phyloP scores from a whole-genome alignment of 1,284 basidiomycete genomes.

The Trichosporon sp. region DNA sequence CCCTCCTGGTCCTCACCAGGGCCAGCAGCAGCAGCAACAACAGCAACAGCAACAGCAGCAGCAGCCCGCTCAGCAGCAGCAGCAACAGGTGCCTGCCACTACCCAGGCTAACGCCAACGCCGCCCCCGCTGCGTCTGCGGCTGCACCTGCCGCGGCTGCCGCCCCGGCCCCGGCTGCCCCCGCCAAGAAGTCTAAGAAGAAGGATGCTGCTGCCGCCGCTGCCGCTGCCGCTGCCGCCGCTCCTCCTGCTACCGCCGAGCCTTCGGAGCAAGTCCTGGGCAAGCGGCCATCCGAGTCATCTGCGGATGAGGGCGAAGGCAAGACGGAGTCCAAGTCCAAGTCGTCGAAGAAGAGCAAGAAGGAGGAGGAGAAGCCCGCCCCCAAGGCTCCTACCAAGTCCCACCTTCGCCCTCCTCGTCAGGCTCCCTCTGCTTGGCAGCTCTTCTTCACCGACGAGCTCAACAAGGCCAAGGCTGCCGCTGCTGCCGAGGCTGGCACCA shows the following conservation, averaged over 20 bases:
- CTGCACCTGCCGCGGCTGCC: slow-evolving; percentile 5
- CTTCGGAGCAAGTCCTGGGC: slow-evolving; percentile 36
- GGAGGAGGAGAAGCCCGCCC: slow-evolving; percentile 41
- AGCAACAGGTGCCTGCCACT: background rate
- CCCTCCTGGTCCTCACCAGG: slow-evolving; percentile 33
- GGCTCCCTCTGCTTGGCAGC: slow-evolving; percentile 92
- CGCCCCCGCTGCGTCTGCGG: slow-evolving; percentile 18
- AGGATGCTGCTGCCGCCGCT: slow-evolving; percentile 25
- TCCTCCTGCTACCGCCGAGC: slow-evolving; percentile 14
- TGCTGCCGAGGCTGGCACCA: slow-evolving; percentile 65
- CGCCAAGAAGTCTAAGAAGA: slow-evolving; percentile 36
- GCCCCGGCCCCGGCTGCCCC: slow-evolving; percentile 25
- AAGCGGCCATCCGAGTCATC: slow-evolving; percentile 41
- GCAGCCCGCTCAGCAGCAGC: slow-evolving; percentile 23
- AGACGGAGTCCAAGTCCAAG: slow-evolving; percentile 47
- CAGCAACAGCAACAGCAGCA: slow-evolving; percentile 26
- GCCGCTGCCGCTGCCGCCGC: slow-evolving; percentile 25
- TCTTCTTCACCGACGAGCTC: slow-evolving; percentile 96
- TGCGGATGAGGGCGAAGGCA: slow-evolving; percentile 30
- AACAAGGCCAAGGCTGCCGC: slow-evolving; percentile 74
- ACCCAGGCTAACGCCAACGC: slow-evolving; percentile 17
- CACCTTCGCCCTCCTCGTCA: slow-evolving; percentile 83
- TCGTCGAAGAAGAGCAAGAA: slow-evolving; percentile 44
- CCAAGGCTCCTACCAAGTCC: slow-evolving; percentile 57
- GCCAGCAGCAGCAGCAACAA: slow-evolving; percentile 23